These are phyloP conservation scores for Coemansia aciculifera DNA, from an alignment of 192 early-diverging fungal species.

Conservation along the genomic window DNA sequence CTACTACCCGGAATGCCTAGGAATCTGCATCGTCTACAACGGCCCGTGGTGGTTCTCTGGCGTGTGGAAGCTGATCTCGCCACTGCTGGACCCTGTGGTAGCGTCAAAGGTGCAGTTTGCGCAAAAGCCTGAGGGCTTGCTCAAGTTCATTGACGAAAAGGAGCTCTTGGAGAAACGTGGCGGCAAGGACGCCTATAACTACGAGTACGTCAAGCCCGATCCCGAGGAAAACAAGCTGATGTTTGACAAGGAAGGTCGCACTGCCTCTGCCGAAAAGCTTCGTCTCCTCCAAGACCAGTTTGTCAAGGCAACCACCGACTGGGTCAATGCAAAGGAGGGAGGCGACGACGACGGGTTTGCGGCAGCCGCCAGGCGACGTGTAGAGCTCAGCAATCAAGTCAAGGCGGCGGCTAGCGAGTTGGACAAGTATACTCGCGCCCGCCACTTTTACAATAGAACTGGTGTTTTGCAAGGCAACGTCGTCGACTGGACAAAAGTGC, in stretches of 20 bases:
- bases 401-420: slow-evolving; percentile 42
- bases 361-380: slow-evolving; percentile 12
- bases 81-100: slow-evolving; percentile 88
- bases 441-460: slow-evolving; percentile 50
- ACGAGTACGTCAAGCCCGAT: slow-evolving; percentile 56
- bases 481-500: slow-evolving; percentile 51
- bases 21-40: slow-evolving; percentile 76
- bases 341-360: slow-evolving; percentile 44
- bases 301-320: slow-evolving; percentile 52
- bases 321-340: slow-evolving; percentile 49
- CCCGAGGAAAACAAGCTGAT: slow-evolving; percentile 59
- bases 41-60: slow-evolving; percentile 93
- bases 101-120: slow-evolving; percentile 84
- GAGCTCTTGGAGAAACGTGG: slow-evolving; percentile 67
- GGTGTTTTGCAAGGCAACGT: slow-evolving; percentile 37
- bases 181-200: slow-evolving; percentile 65
- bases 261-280: slow-evolving; percentile 40
- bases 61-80: slow-evolving; percentile 82
- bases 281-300: slow-evolving; percentile 46
- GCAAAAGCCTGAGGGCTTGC: slow-evolving; percentile 65
- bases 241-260: slow-evolving; percentile 57
- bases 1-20: slow-evolving; percentile 90
- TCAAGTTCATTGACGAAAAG: slow-evolving; percentile 63
- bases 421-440: slow-evolving; percentile 59
- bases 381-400: slow-evolving; percentile 39